These are phyloP conservation scores for Nigrospora osmanthi DNA, from an alignment of 2,329 filamentous ascomycete species.

Conservation along the genomic window DNA sequence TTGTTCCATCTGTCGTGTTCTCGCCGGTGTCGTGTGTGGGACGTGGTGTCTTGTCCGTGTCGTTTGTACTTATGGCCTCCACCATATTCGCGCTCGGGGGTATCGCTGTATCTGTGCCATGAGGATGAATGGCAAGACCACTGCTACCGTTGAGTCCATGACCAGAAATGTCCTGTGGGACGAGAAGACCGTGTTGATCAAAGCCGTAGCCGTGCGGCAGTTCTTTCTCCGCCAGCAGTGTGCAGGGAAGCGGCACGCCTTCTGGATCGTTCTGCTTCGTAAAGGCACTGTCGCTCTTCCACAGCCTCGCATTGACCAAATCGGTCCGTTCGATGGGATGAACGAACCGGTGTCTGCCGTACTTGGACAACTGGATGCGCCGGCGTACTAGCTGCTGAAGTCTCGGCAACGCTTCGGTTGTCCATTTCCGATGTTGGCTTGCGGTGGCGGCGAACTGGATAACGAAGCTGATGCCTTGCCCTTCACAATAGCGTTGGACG, in stretches of 20 bases:
- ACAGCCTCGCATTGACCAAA: background rate
- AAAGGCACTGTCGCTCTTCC: background rate
- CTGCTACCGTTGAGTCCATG: background rate
- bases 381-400: background rate
- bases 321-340: slow-evolving; percentile 1
- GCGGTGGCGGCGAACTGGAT: background rate
- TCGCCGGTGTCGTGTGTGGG: background rate
- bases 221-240: background rate
- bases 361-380: background rate
- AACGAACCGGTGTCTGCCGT: background rate
- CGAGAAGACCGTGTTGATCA: background rate
- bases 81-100: background rate
- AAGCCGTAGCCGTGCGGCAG: background rate
- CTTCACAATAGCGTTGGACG: background rate
- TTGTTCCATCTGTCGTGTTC: background rate
- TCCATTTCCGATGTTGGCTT: background rate
- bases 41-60: background rate
- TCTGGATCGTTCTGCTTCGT: background rate
- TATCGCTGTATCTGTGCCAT: background rate
- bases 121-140: background rate
- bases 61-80: background rate
- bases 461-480: background rate
- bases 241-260: background rate
- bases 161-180: background rate
- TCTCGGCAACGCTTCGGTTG: slow-evolving; percentile 1